phyloP scores from a whole-genome alignment of 163 green algal genomes.

The Scenedesmus sp. region DNA sequence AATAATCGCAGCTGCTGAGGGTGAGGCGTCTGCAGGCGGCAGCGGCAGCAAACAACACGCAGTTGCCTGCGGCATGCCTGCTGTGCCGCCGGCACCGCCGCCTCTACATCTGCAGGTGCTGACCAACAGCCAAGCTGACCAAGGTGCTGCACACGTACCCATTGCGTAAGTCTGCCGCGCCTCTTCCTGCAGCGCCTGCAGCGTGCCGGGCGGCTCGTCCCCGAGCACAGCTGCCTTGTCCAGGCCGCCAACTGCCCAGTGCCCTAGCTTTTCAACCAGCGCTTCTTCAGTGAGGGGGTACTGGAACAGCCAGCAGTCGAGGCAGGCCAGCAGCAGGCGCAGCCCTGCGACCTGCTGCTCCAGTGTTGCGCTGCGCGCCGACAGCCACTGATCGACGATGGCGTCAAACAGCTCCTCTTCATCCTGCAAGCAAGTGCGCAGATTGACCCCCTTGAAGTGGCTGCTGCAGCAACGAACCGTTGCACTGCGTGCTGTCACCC shows the following conservation, averaged over 20 bases:
- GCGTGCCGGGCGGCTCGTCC: neutral
- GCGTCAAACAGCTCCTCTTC: constrained; percentile 62
- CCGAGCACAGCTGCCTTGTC: constrained; percentile 15
- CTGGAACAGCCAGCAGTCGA: constrained; percentile 65
- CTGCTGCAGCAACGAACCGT: constrained; percentile 6
- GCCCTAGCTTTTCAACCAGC: constrained; percentile 60
- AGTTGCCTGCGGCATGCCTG: too few relatives aligned
- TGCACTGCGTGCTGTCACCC: constrained; percentile 52
- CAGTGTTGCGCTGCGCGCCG: constrained; percentile 50
- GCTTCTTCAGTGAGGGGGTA: constrained; percentile 68
- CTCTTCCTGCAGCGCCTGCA: constrained; percentile 60
- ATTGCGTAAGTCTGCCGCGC: constrained; percentile 66
- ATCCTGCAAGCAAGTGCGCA: constrained; percentile 60
- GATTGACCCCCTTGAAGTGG: too few relatives aligned
- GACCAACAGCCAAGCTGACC: neutral
- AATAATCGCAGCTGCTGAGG: neutral
- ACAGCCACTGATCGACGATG: constrained; percentile 59
- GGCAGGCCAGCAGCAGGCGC: constrained; percentile 65
- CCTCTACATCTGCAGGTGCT: constrained; percentile 29
- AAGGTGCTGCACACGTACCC: constrained; percentile 31
- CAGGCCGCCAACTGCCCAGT: constrained; percentile 33
- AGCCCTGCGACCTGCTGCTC: constrained; percentile 65
- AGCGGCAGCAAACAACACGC: too few relatives aligned
- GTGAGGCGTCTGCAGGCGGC: neutral
- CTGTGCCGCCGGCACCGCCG: neutral